Conservation (phyloP, 2,329 filamentous ascomycete species). For the Chaetoscypha palmicola region DNA sequence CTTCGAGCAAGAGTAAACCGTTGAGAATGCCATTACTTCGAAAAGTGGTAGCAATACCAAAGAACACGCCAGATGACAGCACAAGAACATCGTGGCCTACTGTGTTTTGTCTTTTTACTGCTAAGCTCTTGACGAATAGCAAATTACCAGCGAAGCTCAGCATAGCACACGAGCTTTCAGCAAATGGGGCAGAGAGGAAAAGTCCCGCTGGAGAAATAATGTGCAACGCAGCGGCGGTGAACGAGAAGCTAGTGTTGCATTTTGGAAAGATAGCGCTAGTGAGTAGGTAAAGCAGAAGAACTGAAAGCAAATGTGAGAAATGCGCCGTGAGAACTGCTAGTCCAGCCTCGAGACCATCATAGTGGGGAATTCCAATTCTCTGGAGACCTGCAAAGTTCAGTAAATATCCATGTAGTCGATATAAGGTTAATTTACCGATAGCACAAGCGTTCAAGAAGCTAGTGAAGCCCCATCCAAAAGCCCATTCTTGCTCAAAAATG, state of each 20-base stretch:
- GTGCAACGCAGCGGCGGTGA: constrained; percentile 67
- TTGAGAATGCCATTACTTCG: constrained; percentile 84
- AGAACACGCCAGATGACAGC: constrained; percentile 57
- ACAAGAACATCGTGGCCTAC: constrained; percentile 40
- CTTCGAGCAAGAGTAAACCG: constrained; percentile 58
- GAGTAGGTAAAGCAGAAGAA: constrained; percentile 63
- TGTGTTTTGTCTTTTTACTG: constrained; percentile 29
- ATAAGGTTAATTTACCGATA: constrained; percentile 15
- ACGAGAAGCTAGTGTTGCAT: constrained; percentile 43
- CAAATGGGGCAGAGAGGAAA: constrained; percentile 82
- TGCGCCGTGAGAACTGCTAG: constrained; percentile 64
- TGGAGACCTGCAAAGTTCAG: constrained; percentile 21
- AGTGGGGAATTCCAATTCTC: constrained; percentile 22
- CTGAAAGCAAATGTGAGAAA: constrained; percentile 68
- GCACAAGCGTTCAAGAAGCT: constrained; percentile 32
- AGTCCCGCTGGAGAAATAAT: constrained; percentile 81
- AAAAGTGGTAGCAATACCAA: constrained; percentile 66
- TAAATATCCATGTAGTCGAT: not conserved
- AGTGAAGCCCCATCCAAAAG: constrained; percentile 57
- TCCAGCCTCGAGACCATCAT: constrained; percentile 38
- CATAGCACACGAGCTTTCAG: constrained; percentile 71
- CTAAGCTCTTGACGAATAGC: constrained; percentile 52
- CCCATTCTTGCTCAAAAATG: constrained; percentile 78
- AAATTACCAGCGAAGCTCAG: constrained; percentile 69
- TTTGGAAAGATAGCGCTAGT: constrained; percentile 48